Conservation (phyloP, 441 rosid species). For the Pelargonium myrrhifolium region DNA sequence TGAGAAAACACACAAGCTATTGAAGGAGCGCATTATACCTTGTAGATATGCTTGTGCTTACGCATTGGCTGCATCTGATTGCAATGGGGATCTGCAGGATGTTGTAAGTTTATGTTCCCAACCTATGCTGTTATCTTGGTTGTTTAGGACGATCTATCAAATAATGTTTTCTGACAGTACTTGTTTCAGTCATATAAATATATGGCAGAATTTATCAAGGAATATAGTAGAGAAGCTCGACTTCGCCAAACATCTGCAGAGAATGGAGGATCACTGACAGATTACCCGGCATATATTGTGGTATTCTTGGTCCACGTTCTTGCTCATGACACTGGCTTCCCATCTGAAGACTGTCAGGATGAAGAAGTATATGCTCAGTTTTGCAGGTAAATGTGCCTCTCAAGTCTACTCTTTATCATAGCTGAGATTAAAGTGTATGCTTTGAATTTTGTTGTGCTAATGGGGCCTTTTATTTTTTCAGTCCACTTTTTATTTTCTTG, state of each 20-base stretch:
- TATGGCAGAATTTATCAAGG: constrained; percentile 63
- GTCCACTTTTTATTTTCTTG: constrained; percentile 64
- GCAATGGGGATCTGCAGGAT: constrained; percentile 52
- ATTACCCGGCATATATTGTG: constrained; percentile 63
- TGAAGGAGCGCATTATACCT: constrained; percentile 61
- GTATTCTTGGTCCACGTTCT: constrained; percentile 81
- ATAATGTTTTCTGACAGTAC: constrained; percentile 24
- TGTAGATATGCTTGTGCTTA: constrained; percentile 81
- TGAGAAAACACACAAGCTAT: constrained; percentile 51
- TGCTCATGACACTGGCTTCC: constrained; percentile 66
- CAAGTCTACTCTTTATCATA: constrained; percentile 8
- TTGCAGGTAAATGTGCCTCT: constrained; percentile 44
- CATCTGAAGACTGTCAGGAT: constrained; percentile 60
- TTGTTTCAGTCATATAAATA: constrained; percentile 52
- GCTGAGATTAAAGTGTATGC: background rate
- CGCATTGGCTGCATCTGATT: constrained; percentile 52
- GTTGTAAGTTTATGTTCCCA: constrained; percentile 40
- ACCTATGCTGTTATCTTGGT: constrained; percentile 11
- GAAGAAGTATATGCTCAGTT: constrained; percentile 58
- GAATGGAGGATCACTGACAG: constrained; percentile 44
- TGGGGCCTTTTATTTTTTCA: constrained; percentile 34
- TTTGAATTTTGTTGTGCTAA: constrained; percentile 11
- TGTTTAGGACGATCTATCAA: constrained; percentile 11
- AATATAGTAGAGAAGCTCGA: constrained; percentile 44
- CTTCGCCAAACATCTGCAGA: constrained; percentile 34